phyloP scores from a whole-genome alignment of 257 asterid species.

The Dorcoceras hygrometricum region DNA sequence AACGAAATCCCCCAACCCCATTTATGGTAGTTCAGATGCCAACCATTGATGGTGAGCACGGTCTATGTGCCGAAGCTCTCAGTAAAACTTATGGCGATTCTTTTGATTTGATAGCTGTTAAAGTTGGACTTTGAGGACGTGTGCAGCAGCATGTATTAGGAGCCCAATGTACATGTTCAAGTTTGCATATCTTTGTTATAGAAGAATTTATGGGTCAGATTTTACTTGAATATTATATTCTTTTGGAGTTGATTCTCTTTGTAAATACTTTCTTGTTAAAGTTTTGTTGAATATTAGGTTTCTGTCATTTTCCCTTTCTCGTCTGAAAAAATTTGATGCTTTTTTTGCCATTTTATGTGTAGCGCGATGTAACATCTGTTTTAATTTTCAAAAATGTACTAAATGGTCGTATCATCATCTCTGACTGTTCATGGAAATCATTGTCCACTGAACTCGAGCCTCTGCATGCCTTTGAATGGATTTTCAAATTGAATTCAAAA shows the following conservation, averaged over 20 bases:
- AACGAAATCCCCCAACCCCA: slow-evolving; percentile 37
- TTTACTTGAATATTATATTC: neutral
- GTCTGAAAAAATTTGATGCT: too few relatives aligned
- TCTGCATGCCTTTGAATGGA: too few relatives aligned
- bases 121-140: slow-evolving; percentile 16
- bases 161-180: neutral
- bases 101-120: slow-evolving; percentile 60
- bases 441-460: too few relatives aligned
- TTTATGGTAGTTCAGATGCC: slow-evolving; percentile 89
- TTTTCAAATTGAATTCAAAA: too few relatives aligned
- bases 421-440: too few relatives aligned
- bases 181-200: neutral
- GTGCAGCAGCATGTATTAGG: neutral
- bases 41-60: slow-evolving; percentile 78
- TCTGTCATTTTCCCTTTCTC: too few relatives aligned
- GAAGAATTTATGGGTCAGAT: neutral
- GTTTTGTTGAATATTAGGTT: too few relatives aligned
- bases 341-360: too few relatives aligned
- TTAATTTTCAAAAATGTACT: too few relatives aligned
- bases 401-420: too few relatives aligned
- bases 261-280: too few relatives aligned
- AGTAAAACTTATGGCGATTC: slow-evolving; percentile 50
- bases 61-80: slow-evolving; percentile 83
- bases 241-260: neutral
- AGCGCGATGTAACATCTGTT: too few relatives aligned